Evolutionary conservation across 1,284 basidiomycete genomes (phyloP).

Genomic region (Pterula multifida): DNA sequence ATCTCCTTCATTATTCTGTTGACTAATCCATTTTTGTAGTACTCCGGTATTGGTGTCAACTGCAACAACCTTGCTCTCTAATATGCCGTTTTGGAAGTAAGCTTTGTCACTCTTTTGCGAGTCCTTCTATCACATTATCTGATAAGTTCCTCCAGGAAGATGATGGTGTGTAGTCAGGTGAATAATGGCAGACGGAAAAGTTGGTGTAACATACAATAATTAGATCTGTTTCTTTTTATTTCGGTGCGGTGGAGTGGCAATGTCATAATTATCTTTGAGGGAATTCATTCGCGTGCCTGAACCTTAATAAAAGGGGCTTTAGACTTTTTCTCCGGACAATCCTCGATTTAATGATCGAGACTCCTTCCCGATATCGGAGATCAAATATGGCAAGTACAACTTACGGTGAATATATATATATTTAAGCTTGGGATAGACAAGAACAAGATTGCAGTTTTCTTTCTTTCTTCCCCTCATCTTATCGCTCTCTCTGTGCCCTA

Average conservation of each 20-base stretch:
- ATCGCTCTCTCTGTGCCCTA: background rate
- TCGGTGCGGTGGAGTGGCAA: background rate
- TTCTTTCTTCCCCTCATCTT: background rate
- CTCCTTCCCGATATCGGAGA: background rate
- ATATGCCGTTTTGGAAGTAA: background rate
- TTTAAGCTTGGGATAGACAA: background rate
- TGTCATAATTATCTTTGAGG: background rate
- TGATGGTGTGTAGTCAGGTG: background rate
- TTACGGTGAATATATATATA: background rate
- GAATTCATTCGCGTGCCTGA: background rate
- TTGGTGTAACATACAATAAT: background rate
- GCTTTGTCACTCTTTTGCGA: background rate
- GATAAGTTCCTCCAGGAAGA: background rate
- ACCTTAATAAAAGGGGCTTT: background rate
- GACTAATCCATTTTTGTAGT: background rate
- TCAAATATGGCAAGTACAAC: background rate
- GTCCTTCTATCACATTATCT: background rate
- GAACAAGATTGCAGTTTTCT: background rate
- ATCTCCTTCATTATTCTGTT: background rate
- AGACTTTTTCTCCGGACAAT: background rate
- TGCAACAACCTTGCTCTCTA: conserved; percentile 2
- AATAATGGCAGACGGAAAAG: background rate
- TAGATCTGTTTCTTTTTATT: background rate
- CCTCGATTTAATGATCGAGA: background rate
- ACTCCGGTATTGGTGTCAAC: conserved; percentile 1